Evolutionary conservation across 495 filamentous ascomycete species (phyloP), one percentile per base, ranked within the genome.

Genomic region (Penicillium dipodomyicola): DNA sequence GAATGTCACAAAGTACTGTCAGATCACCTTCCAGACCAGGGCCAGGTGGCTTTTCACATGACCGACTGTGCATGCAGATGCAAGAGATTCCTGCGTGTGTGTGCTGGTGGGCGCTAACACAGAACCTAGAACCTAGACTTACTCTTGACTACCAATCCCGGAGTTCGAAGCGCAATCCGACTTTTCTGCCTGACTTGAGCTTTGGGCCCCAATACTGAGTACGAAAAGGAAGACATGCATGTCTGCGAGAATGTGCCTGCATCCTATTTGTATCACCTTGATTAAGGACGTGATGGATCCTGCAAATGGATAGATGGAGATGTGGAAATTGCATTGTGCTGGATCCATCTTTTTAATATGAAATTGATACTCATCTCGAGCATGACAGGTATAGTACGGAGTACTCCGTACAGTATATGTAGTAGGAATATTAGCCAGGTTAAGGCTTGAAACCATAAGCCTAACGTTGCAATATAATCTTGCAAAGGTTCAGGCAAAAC

Each of bases 41-140:
- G n/a, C 61, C 41, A 51, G 49, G 59, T 37, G 55, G 58, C 58
- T 54, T 56, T 56, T 65, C 72, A 75, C 72, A 75, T 75, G 72
- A 75, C 70, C 64, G 43, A 57, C 59, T 72, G 71, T 75, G 71
- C 72, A 75, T 75, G 72, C 72, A 65, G 52, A 57, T 65, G 63
- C 63, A 64, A 61, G 60, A 68, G 65, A 68, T 65, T 60, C 48
- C 59, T 59, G 61, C 58, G 47, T 19, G 57, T 63, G n/a, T 61
- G 61, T 52, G 61, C 51, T 64, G 61, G 58, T 55, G 47, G 55
- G 63, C 63, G 65, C 63, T 65, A 59, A 35, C 43, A 50, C 47
- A 17, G 12, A 51, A 44, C 54, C 58, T 45, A 30, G 42, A 45
- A 23, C 40, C 39, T 45, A 25, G 37, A 32, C 29, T 29, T 29